Percentiles rank a stretch among this genome's conserved stretches.
Conservation (phyloP, 441 rosid genomes). For the Gossypium gossypioides region DNA sequence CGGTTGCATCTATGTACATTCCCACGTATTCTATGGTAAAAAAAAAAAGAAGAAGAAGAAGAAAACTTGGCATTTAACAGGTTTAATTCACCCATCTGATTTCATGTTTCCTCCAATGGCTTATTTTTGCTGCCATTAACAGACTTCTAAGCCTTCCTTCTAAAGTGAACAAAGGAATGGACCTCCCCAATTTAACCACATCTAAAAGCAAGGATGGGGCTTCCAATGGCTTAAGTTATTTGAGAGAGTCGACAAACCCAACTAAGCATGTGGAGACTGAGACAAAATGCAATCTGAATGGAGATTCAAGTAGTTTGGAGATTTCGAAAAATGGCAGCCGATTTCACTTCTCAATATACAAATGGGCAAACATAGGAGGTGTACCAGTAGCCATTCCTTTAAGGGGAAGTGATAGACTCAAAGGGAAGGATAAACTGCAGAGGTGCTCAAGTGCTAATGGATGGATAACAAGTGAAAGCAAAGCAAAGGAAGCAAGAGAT, state of each 20-base stretch:
- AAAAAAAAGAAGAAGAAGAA: background rate
- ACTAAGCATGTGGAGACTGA: slow-evolving; percentile 21
- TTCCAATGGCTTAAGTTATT: slow-evolving; percentile 22
- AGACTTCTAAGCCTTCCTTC: slow-evolving; percentile 48
- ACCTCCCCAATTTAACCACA: slow-evolving; percentile 41
- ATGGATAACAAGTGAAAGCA: slow-evolving; percentile 22
- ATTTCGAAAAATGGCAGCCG: slow-evolving; percentile 22
- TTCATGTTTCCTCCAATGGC: background rate
- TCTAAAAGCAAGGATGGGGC: slow-evolving; percentile 4
- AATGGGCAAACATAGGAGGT: slow-evolving; percentile 83
- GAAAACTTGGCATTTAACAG: background rate
- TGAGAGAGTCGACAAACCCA: slow-evolving; percentile 17
- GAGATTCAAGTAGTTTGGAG: slow-evolving; percentile 21
- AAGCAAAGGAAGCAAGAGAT: slow-evolving; percentile 9
- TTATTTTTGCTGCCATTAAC: slow-evolving; percentile 16
- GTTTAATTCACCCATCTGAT: background rate
- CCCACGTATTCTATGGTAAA: background rate
- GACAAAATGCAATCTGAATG: slow-evolving; percentile 12
- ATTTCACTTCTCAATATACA: slow-evolving; percentile 88
- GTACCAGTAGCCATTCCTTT: slow-evolving; percentile 38
- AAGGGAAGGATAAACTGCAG: slow-evolving; percentile 32
- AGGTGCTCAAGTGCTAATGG: slow-evolving; percentile 27
- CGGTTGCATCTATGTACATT: background rate
- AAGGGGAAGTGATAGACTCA: slow-evolving; percentile 35
- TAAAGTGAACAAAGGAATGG: slow-evolving; percentile 42